Conservation (phyloP, 805 yeast genomes). For the Starmerella khaoyaiensis region DNA sequence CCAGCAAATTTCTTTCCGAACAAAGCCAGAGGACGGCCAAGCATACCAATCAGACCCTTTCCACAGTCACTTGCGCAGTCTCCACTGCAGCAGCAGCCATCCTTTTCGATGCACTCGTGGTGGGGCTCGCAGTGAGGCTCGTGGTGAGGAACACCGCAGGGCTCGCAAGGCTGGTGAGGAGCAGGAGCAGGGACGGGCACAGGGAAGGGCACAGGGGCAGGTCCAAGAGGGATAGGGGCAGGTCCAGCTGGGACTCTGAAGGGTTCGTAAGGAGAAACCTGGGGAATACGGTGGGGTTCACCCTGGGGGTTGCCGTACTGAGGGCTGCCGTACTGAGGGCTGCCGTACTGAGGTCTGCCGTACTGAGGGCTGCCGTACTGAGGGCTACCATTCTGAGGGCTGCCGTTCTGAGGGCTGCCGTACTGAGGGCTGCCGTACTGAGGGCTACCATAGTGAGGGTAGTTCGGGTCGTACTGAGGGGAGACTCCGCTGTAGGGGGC, state of each 20-base stretch:
- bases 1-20: neutral
- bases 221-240: no score
- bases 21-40: conserved; percentile 12
- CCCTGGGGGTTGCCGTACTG: neutral
- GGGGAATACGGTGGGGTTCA: neutral
- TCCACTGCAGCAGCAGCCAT: conserved; percentile 1
- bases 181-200: neutral
- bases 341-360: neutral
- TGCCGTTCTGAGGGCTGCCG: neutral
- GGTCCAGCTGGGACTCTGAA: neutral
- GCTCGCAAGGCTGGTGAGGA: neutral
- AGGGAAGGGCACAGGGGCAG: neutral
- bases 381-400: neutral
- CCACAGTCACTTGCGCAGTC: conserved; percentile 3
- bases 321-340: conserved; percentile 2
- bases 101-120: neutral
- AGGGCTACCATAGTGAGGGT: neutral
- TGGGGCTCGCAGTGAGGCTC: conserved; percentile 1
- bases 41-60: conserved; percentile 8
- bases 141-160: neutral
- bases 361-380: neutral
- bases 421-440: neutral
- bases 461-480: conserved; percentile 3
- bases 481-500: conserved; percentile 3
- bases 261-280: neutral